A percentile compares a stretch with the other conserved stretches of the same genome.
These are phyloP conservation scores for Saccharum officinarum DNA, from an alignment of 176 grass and related monocot genomes.

Conservation along the genomic window DNA sequence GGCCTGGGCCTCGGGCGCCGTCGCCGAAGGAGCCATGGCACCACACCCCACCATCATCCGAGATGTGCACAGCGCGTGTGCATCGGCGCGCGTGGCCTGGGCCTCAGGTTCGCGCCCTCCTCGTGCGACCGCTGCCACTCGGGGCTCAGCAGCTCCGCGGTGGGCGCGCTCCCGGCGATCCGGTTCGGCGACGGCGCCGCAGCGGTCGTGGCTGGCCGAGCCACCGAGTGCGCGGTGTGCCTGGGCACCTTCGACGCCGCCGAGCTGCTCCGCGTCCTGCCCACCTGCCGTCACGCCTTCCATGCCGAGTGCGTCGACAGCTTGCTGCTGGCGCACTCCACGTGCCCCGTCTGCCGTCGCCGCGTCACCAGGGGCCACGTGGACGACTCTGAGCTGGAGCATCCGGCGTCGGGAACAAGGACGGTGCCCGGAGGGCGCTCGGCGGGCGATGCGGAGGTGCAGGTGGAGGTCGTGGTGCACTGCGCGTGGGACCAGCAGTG, in stretches of 20 bases:
- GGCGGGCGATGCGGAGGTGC: constrained; percentile 21
- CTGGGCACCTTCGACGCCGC: constrained; percentile 34
- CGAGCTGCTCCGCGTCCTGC: constrained; percentile 53
- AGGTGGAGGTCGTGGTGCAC: constrained; percentile 23
- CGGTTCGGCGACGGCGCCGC: constrained; percentile 37
- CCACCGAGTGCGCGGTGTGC: constrained; percentile 53
- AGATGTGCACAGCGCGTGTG: too few relatives aligned
- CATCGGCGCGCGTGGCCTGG: too few relatives aligned
- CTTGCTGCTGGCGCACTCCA: constrained; percentile 40
- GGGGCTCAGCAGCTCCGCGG: constrained; percentile 19
- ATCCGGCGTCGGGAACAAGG: background rate
- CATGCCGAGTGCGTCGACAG: constrained; percentile 53
- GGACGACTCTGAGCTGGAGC: background rate
- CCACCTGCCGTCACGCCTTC: constrained; percentile 48
- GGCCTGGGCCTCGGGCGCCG: too few relatives aligned
- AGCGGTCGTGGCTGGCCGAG: too few relatives aligned
- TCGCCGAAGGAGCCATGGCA: too few relatives aligned
- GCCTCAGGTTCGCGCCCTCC: constrained; percentile 20
- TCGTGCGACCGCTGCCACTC: constrained; percentile 32
- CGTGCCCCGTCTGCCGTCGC: constrained; percentile 50
- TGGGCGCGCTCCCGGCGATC: constrained; percentile 28
- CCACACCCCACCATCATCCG: too few relatives aligned
- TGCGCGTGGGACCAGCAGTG: constrained; percentile 4
- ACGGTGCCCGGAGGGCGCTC: constrained; percentile 9
- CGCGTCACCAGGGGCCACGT: constrained; percentile 27